phyloP scores from a whole-genome alignment of 2,329 filamentous ascomycete genomes.

The Aureobasidium sp. region DNA sequence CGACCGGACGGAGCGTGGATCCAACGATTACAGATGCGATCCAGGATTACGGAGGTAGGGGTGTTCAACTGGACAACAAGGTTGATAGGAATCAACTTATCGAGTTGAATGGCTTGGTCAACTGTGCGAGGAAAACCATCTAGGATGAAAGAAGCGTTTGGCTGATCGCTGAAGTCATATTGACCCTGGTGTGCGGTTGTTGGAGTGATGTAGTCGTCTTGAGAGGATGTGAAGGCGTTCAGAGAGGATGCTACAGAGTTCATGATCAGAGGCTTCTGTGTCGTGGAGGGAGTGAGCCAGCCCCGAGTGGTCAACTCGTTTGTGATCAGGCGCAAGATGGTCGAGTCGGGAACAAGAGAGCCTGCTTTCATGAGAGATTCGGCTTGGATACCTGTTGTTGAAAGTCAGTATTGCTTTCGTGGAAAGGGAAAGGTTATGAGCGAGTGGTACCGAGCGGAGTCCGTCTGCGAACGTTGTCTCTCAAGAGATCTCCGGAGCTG shows the following conservation, averaged over 20 bases:
- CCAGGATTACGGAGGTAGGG: conserved; percentile 76
- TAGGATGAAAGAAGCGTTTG: conserved; percentile 82
- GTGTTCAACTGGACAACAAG: conserved; percentile 82
- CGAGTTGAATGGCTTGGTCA: conserved; percentile 68
- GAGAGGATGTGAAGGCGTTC: conserved; percentile 16
- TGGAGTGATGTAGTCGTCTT: conserved; percentile 37
- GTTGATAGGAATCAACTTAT: conserved; percentile 85
- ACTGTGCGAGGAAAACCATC: conserved; percentile 93
- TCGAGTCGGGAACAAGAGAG: conserved; percentile 79
- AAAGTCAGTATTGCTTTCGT: not conserved
- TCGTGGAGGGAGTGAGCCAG: conserved; percentile 56
- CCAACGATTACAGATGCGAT: conserved; percentile 87
- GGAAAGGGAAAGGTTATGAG: not conserved
- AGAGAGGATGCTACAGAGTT: conserved; percentile 30
- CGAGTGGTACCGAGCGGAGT: conserved; percentile 66
- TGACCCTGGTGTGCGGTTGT: conserved; percentile 25
- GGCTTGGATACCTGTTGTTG: conserved; percentile 74
- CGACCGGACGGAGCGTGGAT: conserved; percentile 85
- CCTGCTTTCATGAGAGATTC: conserved; percentile 82
- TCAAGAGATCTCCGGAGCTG: conserved; percentile 85
- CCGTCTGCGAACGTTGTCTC: conserved; percentile 83
- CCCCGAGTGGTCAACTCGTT: conserved; percentile 79
- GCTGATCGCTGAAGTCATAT: conserved; percentile 54
- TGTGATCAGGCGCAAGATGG: conserved; percentile 88
- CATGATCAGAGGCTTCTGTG: conserved; percentile 35